Conservation (phyloP, 768 basidiomycete species). For the Calocybe cyanea region DNA sequence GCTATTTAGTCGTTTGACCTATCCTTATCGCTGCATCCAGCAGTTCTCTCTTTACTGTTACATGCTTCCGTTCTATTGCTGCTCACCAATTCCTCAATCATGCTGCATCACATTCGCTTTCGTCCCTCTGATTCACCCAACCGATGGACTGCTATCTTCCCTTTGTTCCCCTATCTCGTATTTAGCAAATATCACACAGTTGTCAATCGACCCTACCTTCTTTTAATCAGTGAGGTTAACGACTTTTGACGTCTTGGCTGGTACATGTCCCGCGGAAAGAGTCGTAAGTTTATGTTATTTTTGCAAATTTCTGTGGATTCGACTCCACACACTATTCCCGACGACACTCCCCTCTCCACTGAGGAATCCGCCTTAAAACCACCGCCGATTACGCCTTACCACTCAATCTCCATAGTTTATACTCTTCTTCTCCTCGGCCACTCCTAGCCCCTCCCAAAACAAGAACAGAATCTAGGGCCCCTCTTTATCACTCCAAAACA, state of each 20-base stretch:
- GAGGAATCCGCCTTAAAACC: conserved; percentile 4
- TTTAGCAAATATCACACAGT: conserved; percentile 1
- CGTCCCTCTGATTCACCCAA: conserved; percentile 6
- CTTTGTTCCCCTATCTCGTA: background rate
- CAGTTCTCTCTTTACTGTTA: background rate
- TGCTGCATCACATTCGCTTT: conserved; percentile 3
- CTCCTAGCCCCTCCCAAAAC: no score
- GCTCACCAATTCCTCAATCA: background rate
- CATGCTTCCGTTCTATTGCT: conserved; percentile 7
- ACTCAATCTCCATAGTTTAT: background rate
- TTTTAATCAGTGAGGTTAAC: conserved; percentile 11
- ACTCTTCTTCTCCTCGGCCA: background rate
- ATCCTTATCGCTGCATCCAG: conserved; percentile 9
- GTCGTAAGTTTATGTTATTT: no score
- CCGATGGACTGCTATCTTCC: background rate
- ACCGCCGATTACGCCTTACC: background rate
- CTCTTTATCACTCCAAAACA: no score
- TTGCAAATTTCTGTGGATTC: no score
- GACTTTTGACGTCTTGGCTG: no score
- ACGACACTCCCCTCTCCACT: conserved; percentile 6
- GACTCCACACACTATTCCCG: conserved; percentile 10
- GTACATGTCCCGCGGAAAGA: no score
- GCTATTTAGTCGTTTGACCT: conserved; percentile 28
- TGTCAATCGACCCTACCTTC: conserved; percentile 6
- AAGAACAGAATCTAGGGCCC: no score